These are phyloP conservation scores for Umbilicaria muhlenbergii DNA, from an alignment of 495 filamentous ascomycete species.

Conservation along the genomic window DNA sequence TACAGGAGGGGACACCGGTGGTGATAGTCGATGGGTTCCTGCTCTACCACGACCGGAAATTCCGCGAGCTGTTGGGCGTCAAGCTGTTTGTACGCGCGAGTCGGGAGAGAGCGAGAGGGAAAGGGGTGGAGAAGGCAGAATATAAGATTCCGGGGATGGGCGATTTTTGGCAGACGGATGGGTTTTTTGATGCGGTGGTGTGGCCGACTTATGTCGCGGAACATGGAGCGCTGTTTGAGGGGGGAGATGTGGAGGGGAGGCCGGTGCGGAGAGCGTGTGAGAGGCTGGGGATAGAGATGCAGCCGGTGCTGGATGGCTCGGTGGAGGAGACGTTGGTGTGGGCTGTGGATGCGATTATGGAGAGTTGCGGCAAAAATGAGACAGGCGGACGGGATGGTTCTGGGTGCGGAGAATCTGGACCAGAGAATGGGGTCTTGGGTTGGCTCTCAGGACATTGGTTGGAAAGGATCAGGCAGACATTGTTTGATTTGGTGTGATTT, in stretches of 20 bases:
- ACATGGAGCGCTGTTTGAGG: slow-evolving; percentile 4
- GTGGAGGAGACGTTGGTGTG: slow-evolving; percentile 3
- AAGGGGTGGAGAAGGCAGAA: background rate
- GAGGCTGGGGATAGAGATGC: background rate
- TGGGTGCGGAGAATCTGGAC: too few species aligned
- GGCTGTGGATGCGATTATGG: background rate
- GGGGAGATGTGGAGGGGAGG: slow-evolving; percentile 1
- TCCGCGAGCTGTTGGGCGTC: background rate
- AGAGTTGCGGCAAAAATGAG: background rate
- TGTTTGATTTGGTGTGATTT: too few species aligned
- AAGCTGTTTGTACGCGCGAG: background rate
- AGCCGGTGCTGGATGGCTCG: slow-evolving; percentile 1
- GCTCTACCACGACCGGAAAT: slow-evolving; percentile 2
- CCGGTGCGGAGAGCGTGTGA: background rate
- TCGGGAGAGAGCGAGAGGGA: background rate
- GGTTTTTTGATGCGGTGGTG: slow-evolving; percentile 8
- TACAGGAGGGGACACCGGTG: background rate
- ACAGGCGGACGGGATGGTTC: too few species aligned
- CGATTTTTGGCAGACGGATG: slow-evolving; percentile 7
- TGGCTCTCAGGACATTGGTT: too few species aligned
- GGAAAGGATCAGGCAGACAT: too few species aligned
- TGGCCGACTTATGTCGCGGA: slow-evolving; percentile 7
- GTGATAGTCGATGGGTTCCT: slow-evolving; percentile 8
- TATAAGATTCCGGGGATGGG: background rate
- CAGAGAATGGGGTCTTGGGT: too few species aligned